A percentile compares a stretch with the other conserved stretches of the same genome.
Conservation (phyloP, 139 green algal genomes). For the Edaphochlamys debaryana region DNA sequence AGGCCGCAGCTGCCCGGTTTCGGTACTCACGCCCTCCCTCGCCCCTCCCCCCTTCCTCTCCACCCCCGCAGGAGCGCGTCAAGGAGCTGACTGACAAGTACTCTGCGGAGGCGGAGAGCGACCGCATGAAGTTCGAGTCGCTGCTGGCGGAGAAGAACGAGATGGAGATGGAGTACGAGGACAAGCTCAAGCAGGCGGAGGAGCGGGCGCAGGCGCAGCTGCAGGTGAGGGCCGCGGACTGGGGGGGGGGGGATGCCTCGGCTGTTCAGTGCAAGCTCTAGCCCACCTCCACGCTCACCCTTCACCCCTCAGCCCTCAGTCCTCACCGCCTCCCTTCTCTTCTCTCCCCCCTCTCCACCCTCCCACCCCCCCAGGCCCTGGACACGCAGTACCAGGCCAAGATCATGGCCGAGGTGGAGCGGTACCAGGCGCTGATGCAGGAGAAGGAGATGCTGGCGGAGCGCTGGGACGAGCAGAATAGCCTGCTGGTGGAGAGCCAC, state of each 20-base stretch:
- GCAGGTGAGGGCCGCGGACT: neutral
- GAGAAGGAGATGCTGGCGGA: conserved; percentile 85
- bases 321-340: neutral
- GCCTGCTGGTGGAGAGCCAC: conserved; percentile 81
- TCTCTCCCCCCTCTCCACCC: conserved; percentile 70
- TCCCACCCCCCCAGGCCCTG: conserved; percentile 45
- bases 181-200: conserved; percentile 76
- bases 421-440: conserved; percentile 76
- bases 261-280: neutral
- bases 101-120: conserved; percentile 72
- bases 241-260: too few species aligned
- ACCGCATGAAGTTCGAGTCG: conserved; percentile 80
- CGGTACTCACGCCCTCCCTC: neutral
- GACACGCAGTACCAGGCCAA: conserved; percentile 88
- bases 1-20: too few species aligned
- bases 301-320: conserved; percentile 67
- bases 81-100: conserved; percentile 90
- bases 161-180: conserved; percentile 75
- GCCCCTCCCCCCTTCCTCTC: too few species aligned
- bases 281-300: conserved; percentile 57
- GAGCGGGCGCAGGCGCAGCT: conserved; percentile 67
- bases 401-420: conserved; percentile 89
- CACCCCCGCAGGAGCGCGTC: conserved; percentile 50
- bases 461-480: conserved; percentile 88
- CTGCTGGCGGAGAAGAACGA: conserved; percentile 87